Evolutionary conservation across 495 filamentous ascomycete genomes (phyloP), one percentile per base, ranked within the genome.

Genomic region (Trypethelium eluteriae): DNA sequence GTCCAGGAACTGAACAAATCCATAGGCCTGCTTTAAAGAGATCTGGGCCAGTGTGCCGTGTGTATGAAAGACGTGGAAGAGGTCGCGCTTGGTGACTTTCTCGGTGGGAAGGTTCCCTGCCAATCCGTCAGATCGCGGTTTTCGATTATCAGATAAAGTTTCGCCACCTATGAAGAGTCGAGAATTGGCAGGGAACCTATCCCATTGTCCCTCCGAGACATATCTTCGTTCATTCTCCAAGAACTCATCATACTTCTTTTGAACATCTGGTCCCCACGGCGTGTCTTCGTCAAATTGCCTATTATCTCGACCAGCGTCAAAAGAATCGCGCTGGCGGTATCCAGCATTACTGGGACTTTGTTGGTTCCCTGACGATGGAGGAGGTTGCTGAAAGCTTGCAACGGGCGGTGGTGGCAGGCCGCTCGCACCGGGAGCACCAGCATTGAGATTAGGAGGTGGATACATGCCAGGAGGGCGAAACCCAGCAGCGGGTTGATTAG

Each of bases 11-110:
- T 98, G 94, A 49, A 97, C 92, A 72, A 98, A 98, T 3, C 94
- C 94, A 78, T 96, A 98, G 2, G 92, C 92, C 75, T 93, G 91
- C 73, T 98, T 98, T 72, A 98, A 90, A 2, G 93, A 96, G 47
- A 98, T 91, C 74, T 98, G 94, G 2, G 93, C 93, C 44, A 98
- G 79, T 65, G 87, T 88, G 41, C 94, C 94, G 76, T 92, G 93
- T 53, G 84, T 83, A 73, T 89, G 86, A 72, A 98, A 98, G 16
- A 91, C 81, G 67, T 93, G 88, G 72, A 96, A 98, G 46, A 98
- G 83, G 74, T 97, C 93, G 67, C 89, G 85, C 75, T 98, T 98
- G 0, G 93, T 93, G 11, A 96, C 92, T 74, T 90, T 85, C 72
- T 98, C 94, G 35, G 89, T 93, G 36, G 91, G 92, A 34, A 98